A percentile compares a stretch with the other conserved stretches of the same genome.
phyloP scores from a whole-genome alignment of 768 basidiomycete genomes.

The Lanmaoa pseudosensibilis region DNA sequence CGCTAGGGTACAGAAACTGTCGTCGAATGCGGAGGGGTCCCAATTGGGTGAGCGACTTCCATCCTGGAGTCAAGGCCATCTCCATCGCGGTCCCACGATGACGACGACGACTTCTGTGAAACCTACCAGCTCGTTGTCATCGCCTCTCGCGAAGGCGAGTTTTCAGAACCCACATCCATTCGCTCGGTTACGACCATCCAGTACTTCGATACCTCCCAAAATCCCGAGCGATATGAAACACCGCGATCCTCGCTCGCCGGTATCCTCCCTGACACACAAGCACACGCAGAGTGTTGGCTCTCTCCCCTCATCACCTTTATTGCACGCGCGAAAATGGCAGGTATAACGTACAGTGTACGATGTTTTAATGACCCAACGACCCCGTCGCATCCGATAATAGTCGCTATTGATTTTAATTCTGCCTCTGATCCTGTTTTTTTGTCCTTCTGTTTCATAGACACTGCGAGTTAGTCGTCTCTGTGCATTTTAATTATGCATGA shows the following conservation, averaged over 20 bases:
- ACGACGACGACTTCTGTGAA: constrained; percentile 1
- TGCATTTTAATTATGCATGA: no score
- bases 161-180: background rate
- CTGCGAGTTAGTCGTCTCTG: background rate
- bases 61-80: constrained; percentile 15
- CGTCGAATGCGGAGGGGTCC: constrained; percentile 6
- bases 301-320: background rate
- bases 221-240: background rate
- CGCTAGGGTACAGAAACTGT: background rate
- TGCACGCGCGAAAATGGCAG: constrained; percentile 5
- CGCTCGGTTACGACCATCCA: background rate
- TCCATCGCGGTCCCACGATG: background rate
- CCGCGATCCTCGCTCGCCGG: constrained; percentile 6
- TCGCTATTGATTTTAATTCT: background rate
- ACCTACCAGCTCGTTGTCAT: background rate
- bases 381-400: background rate
- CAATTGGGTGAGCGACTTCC: constrained; percentile 18
- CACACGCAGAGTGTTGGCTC: background rate
- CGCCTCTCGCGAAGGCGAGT: background rate
- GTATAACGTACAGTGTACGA: constrained; percentile 3
- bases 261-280: constrained; percentile 5
- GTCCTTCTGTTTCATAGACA: background rate
- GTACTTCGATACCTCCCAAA: background rate
- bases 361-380: background rate
- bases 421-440: background rate